Evolutionary conservation across 192 early-diverging fungal genomes (phyloP), one percentile per base, ranked within the genome.

Genomic region (Dispira parvispora): DNA sequence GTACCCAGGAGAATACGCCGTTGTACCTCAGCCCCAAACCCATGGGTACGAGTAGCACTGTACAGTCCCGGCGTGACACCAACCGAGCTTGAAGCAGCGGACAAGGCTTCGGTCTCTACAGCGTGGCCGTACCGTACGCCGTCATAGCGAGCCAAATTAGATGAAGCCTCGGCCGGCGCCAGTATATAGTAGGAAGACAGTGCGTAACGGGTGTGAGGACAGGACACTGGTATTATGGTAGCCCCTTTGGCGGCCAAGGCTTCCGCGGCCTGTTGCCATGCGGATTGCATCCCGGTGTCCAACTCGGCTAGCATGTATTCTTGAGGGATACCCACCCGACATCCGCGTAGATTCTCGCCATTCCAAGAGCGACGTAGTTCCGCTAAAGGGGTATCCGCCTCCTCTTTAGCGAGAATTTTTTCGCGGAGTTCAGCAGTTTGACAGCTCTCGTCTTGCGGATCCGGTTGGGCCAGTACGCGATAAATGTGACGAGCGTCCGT

Each of bases 161-260:
- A 92, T 8, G 83, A 85, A 0, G 94, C 91, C 71, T 97, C 94
- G 8, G 94, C 92, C 25, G 85, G 77, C 8, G 87, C 92, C 47
- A 97, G 67, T 0, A 88, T 84, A 64, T 95, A 90, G 70, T 97
- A 97, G 5, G 87, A 81, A 10, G 89, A 79, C 23, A 97, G 78
- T 5, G 91, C 81, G 50, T 78, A 65, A 21, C 73, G 68, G 0
- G 83, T 90, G 64, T 81, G 75, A 3, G 87, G 86, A 38, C 92
- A 69, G 0, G 85, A 82, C 0, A 94, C 82, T 0, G 80, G 73
- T 0, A 85, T 73, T 11, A 93, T 76, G 0, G 72, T 75, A 12
- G 88, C 89, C 0, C 90, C 90, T 11, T 71, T 69, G 5, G 64
- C 64, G 43, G 71, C 73, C 18, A 96, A 70, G 11, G 55, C 49